phyloP scores from a whole-genome alignment of 83 land plant species.

The Larix sibirica region DNA sequence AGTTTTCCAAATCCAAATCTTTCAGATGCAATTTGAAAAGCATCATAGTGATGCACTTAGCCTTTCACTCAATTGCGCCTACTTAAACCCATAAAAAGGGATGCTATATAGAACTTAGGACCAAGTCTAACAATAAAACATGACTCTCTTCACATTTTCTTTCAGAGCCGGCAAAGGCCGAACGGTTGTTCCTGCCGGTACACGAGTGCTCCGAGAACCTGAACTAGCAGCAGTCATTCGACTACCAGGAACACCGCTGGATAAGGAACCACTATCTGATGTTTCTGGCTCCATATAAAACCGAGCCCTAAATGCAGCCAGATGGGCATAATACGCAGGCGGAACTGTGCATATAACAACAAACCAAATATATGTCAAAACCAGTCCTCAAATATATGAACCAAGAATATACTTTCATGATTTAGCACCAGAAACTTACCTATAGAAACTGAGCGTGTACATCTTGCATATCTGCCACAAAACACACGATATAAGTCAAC shows the following conservation, averaged over 20 bases:
- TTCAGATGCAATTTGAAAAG: no score
- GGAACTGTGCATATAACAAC: slow-evolving; percentile 61
- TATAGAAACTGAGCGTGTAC: slow-evolving; percentile 95
- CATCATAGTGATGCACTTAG: no score
- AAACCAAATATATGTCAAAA: background rate
- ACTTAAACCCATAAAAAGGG: no score
- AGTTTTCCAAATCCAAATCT: no score
- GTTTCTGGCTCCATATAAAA: slow-evolving; percentile 93
- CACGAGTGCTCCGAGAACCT: slow-evolving; percentile 56
- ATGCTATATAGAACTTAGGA: no score
- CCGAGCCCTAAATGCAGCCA: slow-evolving; percentile 91
- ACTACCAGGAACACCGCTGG: slow-evolving; percentile 52
- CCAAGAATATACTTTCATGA: background rate
- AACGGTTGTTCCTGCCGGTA: slow-evolving; percentile 50
- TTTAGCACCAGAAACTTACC: slow-evolving; percentile 40
- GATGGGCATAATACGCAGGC: slow-evolving; percentile 93
- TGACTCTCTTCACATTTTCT: slow-evolving; percentile 77
- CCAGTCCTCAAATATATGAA: no score
- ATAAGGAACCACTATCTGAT: slow-evolving; percentile 79
- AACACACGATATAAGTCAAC: no score
- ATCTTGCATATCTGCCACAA: slow-evolving; percentile 82
- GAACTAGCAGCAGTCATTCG: slow-evolving; percentile 38
- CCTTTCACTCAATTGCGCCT: no score
- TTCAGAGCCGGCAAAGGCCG: slow-evolving; percentile 77
- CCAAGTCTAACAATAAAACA: slow-evolving; percentile 58